phyloP scores from a whole-genome alignment of 2,329 filamentous ascomycete species.

The Aureobasidium namibiae region DNA sequence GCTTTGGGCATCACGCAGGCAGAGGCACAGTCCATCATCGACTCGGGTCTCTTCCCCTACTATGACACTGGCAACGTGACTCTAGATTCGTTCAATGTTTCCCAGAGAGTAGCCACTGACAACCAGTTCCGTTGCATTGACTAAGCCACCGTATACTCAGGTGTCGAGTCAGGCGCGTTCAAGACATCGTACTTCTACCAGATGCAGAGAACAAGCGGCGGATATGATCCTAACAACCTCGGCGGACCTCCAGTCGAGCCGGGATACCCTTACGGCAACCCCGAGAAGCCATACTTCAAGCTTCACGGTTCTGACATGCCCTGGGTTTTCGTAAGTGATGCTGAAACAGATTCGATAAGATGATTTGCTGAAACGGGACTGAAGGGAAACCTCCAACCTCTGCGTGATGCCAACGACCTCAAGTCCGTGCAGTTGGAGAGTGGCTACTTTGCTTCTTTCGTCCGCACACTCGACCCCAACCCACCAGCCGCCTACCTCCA shows the following conservation, averaged over 20 bases:
- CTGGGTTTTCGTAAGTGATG: slow-evolving; percentile 47
- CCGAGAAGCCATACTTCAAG: slow-evolving; percentile 45
- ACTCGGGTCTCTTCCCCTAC: slow-evolving; percentile 44
- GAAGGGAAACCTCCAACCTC: slow-evolving; percentile 28
- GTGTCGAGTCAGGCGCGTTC: slow-evolving; percentile 38
- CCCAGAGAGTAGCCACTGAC: slow-evolving; percentile 49
- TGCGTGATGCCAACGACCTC: slow-evolving; percentile 44
- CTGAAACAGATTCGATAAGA: background rate
- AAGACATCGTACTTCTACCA: slow-evolving; percentile 50
- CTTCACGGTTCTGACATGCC: slow-evolving; percentile 48
- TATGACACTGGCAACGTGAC: slow-evolving; percentile 43
- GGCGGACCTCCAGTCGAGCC: slow-evolving; percentile 38
- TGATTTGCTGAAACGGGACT: slow-evolving; percentile 9
- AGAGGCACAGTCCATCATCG: slow-evolving; percentile 34
- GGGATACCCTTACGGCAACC: slow-evolving; percentile 37
- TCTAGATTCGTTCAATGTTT: slow-evolving; percentile 48
- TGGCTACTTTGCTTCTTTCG: slow-evolving; percentile 45
- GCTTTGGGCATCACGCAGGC: slow-evolving; percentile 37
- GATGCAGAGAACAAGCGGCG: slow-evolving; percentile 49
- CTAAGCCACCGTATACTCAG: slow-evolving; percentile 49
- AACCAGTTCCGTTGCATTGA: slow-evolving; percentile 53
- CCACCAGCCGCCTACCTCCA: slow-evolving; percentile 37
- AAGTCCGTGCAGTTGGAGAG: slow-evolving; percentile 38
- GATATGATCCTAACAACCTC: slow-evolving; percentile 44
- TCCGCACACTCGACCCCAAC: slow-evolving; percentile 44